Evolutionary conservation across 2,329 filamentous ascomycete genomes (phyloP).

Genomic region (Fusarium subtropicale): DNA sequence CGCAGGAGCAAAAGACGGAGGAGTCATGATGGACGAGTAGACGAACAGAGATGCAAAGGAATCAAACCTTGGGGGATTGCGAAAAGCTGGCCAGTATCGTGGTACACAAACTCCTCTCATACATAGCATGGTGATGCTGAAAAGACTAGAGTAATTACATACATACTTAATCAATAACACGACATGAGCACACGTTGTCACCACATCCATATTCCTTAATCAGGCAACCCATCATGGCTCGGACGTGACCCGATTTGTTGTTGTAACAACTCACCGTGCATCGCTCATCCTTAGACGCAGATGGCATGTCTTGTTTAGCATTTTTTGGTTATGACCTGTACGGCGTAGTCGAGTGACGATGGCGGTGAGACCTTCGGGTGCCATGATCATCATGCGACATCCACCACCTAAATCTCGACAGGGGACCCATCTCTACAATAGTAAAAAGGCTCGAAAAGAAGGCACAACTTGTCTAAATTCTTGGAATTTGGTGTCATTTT

Average conservation of each 20-base stretch:
- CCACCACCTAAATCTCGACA: constrained; percentile 27
- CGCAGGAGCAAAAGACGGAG: constrained; percentile 19
- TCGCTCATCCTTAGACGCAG: neutral
- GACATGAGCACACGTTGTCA: neutral
- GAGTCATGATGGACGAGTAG: constrained; percentile 26
- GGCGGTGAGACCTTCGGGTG: constrained; percentile 36
- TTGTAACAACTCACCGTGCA: neutral
- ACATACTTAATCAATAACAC: neutral
- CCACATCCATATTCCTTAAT: neutral
- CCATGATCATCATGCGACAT: constrained; percentile 41
- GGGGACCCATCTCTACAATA: constrained; percentile 33
- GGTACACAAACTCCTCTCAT: neutral
- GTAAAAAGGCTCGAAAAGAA: constrained; percentile 17
- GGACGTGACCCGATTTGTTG: constrained; percentile 13
- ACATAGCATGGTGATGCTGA: neutral
- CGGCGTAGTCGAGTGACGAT: constrained; percentile 28
- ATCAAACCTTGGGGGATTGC: too few species aligned
- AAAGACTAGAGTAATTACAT: constrained; percentile 7
- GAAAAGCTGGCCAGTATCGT: neutral
- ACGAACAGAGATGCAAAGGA: neutral
- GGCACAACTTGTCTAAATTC: constrained; percentile 9
- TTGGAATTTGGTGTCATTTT: constrained; percentile 14
- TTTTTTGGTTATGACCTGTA: constrained; percentile 10
- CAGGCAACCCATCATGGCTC: constrained; percentile 6
- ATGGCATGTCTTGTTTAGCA: neutral